Base-by-base conservation (phyloP, 345 rosid genomes). In the Hibiscus trionum region DNA sequence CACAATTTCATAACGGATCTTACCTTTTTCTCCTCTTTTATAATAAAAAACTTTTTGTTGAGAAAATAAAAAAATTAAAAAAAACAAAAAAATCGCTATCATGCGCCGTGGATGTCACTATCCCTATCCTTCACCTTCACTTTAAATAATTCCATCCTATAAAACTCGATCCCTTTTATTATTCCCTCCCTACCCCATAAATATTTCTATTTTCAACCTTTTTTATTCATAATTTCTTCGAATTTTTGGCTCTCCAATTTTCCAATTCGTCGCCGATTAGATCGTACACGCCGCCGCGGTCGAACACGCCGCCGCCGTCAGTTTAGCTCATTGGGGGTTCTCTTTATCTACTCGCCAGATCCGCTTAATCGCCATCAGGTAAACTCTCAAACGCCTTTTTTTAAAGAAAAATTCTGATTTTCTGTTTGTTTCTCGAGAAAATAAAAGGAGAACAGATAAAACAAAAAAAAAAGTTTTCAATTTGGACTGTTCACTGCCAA, bases 281-380 rank as follows among this genome's bases (percentile, higher is more conserved):
- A 72, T 78, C 71, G 60, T 61, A 37, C 72, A 47, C 33, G n/a
- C n/a, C n/a, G 67, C 64, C 46, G 21, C 66, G 69, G 68, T 71
- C 77, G 68, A 70, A 53, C 62, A 61, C 50, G 81, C 85, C 82
- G 81, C 80, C 80, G 88, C 88, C 79, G 84, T 74, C 85, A 77
- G 57, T 78, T 77, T 80, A 66, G 75, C n/a, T 57, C 66, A 56
- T 66, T 70, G 21, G 10, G 33, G 44, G 44, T 29, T 71, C 67
- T 31, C 50, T 61, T 59, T 24, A 26, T 5, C 66, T 52, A 26
- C 71, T 66, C 55, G 12, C 7, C 77, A 71, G 87, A 85, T 83
- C 84, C 70, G 69, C 59, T 3, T 73, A 62, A 75, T 77, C 72
- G 21, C 70, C 60, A 49, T 72, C 80, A 72, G 86, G 86, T 82